Conservation (phyloP, 495 filamentous ascomycete species). For the Neurospora sp. region DNA sequence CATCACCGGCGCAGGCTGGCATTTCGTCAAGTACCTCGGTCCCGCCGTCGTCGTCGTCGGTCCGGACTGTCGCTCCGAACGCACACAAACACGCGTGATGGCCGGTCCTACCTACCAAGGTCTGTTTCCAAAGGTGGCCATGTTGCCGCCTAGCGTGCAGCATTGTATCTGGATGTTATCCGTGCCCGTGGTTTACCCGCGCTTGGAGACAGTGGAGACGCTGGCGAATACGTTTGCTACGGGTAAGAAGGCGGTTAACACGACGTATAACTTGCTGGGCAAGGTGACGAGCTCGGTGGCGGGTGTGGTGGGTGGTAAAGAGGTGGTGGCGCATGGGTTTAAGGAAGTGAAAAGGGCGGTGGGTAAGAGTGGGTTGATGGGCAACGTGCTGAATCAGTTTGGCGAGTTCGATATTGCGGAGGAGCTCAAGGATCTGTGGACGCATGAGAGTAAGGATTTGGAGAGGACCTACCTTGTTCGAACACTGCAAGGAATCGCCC, state of each 20-base stretch:
- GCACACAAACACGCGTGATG: conserved; percentile 84
- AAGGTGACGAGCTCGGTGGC: conserved; percentile 91
- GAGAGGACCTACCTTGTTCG: conserved; percentile 94
- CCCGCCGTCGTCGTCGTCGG: conserved; percentile 85
- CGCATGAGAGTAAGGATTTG: conserved; percentile 93
- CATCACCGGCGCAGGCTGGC: conserved; percentile 93
- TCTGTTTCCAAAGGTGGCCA: conserved; percentile 88
- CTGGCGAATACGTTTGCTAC: conserved; percentile 86
- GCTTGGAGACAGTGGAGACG: conserved; percentile 81
- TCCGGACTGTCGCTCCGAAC: conserved; percentile 81
- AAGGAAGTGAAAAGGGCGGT: conserved; percentile 91
- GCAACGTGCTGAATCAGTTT: conserved; percentile 85
- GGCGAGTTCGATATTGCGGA: conserved; percentile 95
- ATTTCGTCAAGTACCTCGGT: conserved; percentile 93
- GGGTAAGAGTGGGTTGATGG: conserved; percentile 90
- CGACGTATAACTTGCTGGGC: conserved; percentile 86
- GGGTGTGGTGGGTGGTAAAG: conserved; percentile 88
- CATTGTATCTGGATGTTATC: conserved; percentile 94
- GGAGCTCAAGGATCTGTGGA: conserved; percentile 94
- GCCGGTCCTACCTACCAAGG: conserved; percentile 96
- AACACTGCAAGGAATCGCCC: conserved; percentile 86
- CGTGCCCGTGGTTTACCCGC: conserved; percentile 83
- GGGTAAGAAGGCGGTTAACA: conserved; percentile 90
- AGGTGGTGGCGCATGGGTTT: conserved; percentile 82
- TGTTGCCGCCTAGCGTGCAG: conserved; percentile 84